These are phyloP conservation scores for Cutaneotrichosporon cutaneum DNA, from an alignment of 1,284 basidiomycete species.

Conservation along the genomic window DNA sequence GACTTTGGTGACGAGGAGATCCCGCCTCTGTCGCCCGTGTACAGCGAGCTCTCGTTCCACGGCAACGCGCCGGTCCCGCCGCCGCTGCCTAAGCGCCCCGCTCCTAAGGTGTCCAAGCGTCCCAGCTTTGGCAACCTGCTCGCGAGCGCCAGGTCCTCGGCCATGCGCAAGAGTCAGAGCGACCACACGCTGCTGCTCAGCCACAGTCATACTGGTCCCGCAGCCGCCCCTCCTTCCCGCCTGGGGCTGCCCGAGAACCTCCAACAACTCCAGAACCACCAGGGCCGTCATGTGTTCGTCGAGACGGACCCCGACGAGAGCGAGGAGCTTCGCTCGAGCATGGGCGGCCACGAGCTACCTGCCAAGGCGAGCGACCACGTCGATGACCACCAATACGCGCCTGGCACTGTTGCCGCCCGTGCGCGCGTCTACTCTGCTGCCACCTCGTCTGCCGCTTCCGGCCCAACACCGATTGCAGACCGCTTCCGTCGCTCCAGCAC, in stretches of 20 bases:
- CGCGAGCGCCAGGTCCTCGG: conserved; percentile 15
- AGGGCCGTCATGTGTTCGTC: neutral
- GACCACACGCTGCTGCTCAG: conserved; percentile 21
- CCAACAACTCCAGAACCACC: neutral
- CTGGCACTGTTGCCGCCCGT: conserved; percentile 41
- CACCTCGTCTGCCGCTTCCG: neutral
- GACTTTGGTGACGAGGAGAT: conserved; percentile 39
- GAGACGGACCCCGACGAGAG: conserved; percentile 19
- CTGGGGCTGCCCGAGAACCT: conserved; percentile 29
- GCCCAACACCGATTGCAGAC: conserved; percentile 48
- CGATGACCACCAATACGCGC: conserved; percentile 35
- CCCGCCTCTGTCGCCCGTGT: conserved; percentile 24
- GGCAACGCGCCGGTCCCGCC: conserved; percentile 7
- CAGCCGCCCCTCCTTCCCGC: conserved; percentile 22
- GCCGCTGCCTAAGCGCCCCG: conserved; percentile 22
- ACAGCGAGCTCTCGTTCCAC: conserved; percentile 11
- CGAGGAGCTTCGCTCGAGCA: conserved; percentile 15
- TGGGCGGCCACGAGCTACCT: neutral
- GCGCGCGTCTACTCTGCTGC: conserved; percentile 26
- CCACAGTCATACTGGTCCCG: neutral
- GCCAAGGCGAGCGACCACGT: conserved; percentile 19
- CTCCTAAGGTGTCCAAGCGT: conserved; percentile 31
- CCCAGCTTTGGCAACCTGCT: conserved; percentile 34
- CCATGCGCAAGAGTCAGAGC: conserved; percentile 26
- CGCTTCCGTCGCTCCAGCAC: conserved; percentile 33